Percentiles rank a stretch among this genome's conserved stretches.
These are phyloP conservation scores for Strobilomyces dryophilus DNA, from an alignment of 768 basidiomycete genomes.

Conservation along the genomic window DNA sequence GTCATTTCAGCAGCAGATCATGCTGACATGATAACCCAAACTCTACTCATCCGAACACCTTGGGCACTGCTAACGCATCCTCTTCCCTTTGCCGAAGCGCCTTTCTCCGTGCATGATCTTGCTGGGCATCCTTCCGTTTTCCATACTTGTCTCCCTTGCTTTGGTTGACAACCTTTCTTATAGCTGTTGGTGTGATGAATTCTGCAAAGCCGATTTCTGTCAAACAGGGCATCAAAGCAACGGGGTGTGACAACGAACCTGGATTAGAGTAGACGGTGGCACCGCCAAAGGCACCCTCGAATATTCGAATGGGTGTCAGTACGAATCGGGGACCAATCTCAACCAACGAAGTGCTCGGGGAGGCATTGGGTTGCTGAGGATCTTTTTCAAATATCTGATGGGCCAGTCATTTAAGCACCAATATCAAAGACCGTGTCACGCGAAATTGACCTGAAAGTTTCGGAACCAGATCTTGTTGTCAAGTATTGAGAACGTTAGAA, in stretches of 20 bases:
- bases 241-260: conserved; percentile 44
- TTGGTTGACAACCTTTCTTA: conserved; percentile 64
- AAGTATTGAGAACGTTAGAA: conserved; percentile 92
- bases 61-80: conserved; percentile 77
- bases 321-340: conserved; percentile 99
- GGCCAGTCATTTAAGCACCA: neutral
- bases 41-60: conserved; percentile 75
- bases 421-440: neutral
- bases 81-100: conserved; percentile 62
- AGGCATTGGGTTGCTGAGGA: conserved; percentile 79
- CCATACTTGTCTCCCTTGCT: conserved; percentile 81
- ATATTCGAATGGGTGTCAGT: conserved; percentile 94
- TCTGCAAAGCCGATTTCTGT: conserved; percentile 43
- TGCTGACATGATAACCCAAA: neutral
- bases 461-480: conserved; percentile 99
- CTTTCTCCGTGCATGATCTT: conserved; percentile 60
- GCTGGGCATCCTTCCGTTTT: conserved; percentile 73
- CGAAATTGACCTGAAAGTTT: conserved; percentile 81
- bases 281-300: conserved; percentile 95
- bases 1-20: neutral
- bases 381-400: conserved; percentile 92
- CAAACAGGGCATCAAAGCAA: neutral
- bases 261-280: conserved; percentile 95
- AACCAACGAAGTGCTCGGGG: conserved; percentile 81
- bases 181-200: conserved; percentile 85